These are phyloP conservation scores for Halophytophthora batemanensis DNA, from an alignment of 352 stramenopile species.

Conservation along the genomic window DNA sequence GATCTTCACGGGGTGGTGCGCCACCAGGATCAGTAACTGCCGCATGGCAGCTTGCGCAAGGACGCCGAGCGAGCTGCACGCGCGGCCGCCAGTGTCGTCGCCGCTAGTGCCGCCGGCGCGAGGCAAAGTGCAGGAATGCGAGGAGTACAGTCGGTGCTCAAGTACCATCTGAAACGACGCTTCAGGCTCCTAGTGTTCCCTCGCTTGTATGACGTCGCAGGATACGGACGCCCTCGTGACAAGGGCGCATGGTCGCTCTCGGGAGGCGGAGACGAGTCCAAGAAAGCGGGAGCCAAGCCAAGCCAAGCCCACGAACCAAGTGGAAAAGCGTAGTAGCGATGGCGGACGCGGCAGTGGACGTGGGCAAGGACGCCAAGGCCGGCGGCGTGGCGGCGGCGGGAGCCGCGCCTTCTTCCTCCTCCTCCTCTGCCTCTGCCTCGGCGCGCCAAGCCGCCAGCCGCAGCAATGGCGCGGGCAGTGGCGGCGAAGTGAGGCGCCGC, in stretches of 20 bases:
- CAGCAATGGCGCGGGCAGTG: constrained; percentile 21
- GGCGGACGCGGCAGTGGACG: constrained; percentile 18
- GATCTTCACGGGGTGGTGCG: constrained; percentile 61
- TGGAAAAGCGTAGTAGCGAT: constrained; percentile 3
- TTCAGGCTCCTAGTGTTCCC: too few species aligned
- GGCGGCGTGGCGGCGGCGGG: constrained; percentile 12
- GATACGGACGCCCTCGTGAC: too few species aligned
- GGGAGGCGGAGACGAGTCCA: too few species aligned
- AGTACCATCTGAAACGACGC: not conserved
- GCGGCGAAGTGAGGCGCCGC: constrained; percentile 34
- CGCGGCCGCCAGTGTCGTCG: too few species aligned
- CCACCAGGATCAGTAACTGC: constrained; percentile 53
- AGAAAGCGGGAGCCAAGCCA: not conserved
- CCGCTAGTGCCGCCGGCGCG: too few species aligned
- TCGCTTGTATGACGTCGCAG: too few species aligned
- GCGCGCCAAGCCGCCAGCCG: constrained; percentile 2
- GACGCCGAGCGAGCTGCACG: too few species aligned
- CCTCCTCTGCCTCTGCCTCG: not conserved
- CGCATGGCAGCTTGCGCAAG: constrained; percentile 10
- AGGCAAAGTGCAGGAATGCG: too few species aligned
- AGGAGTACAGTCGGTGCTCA: too few species aligned
- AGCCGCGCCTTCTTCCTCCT: constrained; percentile 10
- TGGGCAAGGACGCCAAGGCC: not conserved
- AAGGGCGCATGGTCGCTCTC: too few species aligned
- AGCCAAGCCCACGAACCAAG: not conserved